A percentile compares a stretch with the other conserved stretches of the same genome.
phyloP scores from a whole-genome alignment of 768 basidiomycete genomes.

The Tricholoma bakamatsutake region DNA sequence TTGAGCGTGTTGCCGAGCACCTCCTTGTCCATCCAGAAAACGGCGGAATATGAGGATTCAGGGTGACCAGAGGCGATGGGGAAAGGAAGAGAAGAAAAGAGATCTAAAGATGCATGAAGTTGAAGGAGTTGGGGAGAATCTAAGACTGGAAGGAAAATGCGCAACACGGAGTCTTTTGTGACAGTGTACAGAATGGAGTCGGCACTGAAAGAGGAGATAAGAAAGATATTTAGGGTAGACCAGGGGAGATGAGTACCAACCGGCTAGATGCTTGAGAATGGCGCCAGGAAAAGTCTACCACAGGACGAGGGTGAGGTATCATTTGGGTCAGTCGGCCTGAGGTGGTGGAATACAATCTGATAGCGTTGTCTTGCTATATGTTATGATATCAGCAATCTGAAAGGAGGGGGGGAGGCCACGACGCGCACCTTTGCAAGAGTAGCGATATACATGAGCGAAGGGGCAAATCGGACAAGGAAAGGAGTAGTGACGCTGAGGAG shows the following conservation, averaged over 20 bases:
- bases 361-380: conserved; percentile 46
- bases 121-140: conserved; percentile 83
- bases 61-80: conserved; percentile 27
- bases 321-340: conserved; percentile 62
- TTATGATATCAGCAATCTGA: conserved; percentile 2
- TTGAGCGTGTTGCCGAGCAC: conserved; percentile 45
- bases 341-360: conserved; percentile 68
- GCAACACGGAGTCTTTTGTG: conserved; percentile 74
- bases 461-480: conserved; percentile 58
- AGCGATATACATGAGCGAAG: conserved; percentile 70
- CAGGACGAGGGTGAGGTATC: conserved; percentile 69
- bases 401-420: background rate
- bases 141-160: conserved; percentile 83
- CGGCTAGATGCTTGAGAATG: conserved; percentile 59
- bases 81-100: conserved; percentile 52
- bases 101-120: conserved; percentile 74
- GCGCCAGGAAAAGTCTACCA: conserved; percentile 70
- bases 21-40: conserved; percentile 70
- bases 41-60: conserved; percentile 34
- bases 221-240: background rate
- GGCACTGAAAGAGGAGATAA: conserved; percentile 37
- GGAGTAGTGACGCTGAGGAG: conserved; percentile 40
- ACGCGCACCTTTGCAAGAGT: conserved; percentile 51
- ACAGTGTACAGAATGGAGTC: conserved; percentile 80
- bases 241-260: conserved; percentile 22